Percentiles rank a stretch among this genome's conserved stretches.
These are phyloP conservation scores for Monilinia aucupariae DNA, from an alignment of 2,329 filamentous ascomycete species.

Conservation along the genomic window DNA sequence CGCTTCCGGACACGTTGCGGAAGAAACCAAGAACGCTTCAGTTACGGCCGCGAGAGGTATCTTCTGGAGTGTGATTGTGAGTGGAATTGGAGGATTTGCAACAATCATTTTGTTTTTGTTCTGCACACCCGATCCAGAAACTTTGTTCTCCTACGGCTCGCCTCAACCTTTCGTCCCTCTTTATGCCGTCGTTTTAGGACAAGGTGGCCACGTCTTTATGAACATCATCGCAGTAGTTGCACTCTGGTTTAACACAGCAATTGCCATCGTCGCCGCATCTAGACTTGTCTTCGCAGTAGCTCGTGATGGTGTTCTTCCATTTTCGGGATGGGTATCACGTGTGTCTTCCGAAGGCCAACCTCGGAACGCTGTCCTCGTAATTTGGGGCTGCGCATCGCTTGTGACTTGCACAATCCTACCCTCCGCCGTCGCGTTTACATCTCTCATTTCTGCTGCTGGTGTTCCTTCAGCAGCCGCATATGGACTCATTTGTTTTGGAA, in stretches of 20 bases:
- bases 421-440: constrained; percentile 20
- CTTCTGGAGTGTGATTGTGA: constrained; percentile 21
- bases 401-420: constrained; percentile 20
- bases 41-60: constrained; percentile 21
- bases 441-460: constrained; percentile 19
- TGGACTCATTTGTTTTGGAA: constrained; percentile 19
- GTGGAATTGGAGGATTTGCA: constrained; percentile 18
- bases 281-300: constrained; percentile 22
- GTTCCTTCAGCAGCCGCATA: constrained; percentile 20
- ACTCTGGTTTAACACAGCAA: constrained; percentile 20
- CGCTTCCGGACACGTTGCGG: constrained; percentile 21
- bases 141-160: constrained; percentile 16
- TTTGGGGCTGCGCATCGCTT: constrained; percentile 16
- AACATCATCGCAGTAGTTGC: constrained; percentile 19
- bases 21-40: constrained; percentile 20
- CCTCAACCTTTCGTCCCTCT: constrained; percentile 21
- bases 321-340: constrained; percentile 13
- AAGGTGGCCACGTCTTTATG: constrained; percentile 18
- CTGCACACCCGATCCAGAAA: constrained; percentile 20
- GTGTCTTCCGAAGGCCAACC: constrained; percentile 20
- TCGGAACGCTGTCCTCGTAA: constrained; percentile 20
- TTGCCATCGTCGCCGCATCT: constrained; percentile 20
- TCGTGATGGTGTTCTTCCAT: constrained; percentile 20
- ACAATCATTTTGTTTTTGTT: constrained; percentile 21
- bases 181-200: constrained; percentile 19